phyloP scores from a whole-genome alignment of 176 grass and related monocot species.

The Alloteropsis semialata region DNA sequence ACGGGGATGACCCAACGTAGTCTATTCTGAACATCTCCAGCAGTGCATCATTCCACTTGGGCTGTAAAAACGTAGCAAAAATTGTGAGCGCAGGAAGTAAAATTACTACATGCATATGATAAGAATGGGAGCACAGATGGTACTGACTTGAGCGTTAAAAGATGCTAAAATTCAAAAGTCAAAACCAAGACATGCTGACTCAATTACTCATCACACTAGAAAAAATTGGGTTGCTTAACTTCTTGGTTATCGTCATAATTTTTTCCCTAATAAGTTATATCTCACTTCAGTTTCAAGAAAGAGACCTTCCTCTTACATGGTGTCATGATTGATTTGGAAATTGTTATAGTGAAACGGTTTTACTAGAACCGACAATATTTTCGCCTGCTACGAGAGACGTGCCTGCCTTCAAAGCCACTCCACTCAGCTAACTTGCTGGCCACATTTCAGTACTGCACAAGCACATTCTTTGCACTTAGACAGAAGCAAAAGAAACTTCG shows the following conservation, averaged over 20 bases:
- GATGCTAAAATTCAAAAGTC: background rate
- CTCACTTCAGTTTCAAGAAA: conserved; percentile 35
- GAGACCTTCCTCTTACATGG: conserved; percentile 18
- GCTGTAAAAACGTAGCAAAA: conserved; percentile 49
- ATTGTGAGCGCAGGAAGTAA: background rate
- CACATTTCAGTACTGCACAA: conserved; percentile 30
- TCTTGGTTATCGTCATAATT: background rate
- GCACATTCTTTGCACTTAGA: conserved; percentile 45
- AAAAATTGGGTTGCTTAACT: conserved; percentile 5
- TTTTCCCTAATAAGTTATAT: conserved; percentile 5
- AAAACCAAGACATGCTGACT: conserved; percentile 3
- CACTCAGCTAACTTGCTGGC: conserved; percentile 31
- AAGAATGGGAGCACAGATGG: background rate
- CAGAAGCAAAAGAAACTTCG: conserved; percentile 43
- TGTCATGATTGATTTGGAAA: conserved; percentile 16
- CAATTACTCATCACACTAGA: background rate
- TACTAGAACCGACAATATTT: conserved; percentile 26
- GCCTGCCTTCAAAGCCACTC: conserved; percentile 53
- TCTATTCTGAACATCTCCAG: conserved; percentile 97
- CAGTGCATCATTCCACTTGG: conserved; percentile 89
- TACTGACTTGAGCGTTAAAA: background rate
- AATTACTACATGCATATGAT: background rate
- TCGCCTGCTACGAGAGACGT: conserved; percentile 29
- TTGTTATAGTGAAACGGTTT: conserved; percentile 8
- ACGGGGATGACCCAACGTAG: conserved; percentile 70